Evolutionary conservation across 805 yeast species (phyloP), one percentile per base, ranked within the genome.

Genomic region (Cyberlindnera lachancei): DNA sequence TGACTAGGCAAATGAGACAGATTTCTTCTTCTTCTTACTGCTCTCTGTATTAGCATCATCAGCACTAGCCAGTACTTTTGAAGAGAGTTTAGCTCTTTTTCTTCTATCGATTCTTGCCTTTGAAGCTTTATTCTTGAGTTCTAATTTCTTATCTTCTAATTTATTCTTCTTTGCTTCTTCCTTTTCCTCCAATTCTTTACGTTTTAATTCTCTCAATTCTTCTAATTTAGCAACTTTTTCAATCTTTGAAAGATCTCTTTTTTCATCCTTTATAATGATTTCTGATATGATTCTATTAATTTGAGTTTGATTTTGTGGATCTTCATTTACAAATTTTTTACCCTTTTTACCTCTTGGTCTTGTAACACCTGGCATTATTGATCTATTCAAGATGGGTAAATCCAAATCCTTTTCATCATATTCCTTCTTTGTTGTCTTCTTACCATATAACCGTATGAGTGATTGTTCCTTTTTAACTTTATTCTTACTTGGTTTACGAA

Each of bases 181-280:
- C 52, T 79, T 81, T 53, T 80, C 66, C 54, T 90, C 96, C 42
- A 90, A 73, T 56, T 92, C 97, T 58, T 79, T 69, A 50, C 85
- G 75, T 63, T 82, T 85, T 43, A 86, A 64, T 27, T 86, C 95
- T 51, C 98, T 71, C 37, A 90, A 73, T 46, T 84, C 94, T 57
- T 90, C 96, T 29, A 92, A 66, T 57, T 94, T 78, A 52, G 84
- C 75, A 1, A 95, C 79, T 52, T 84, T 85, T 53, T 90, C 98
- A 35, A 92, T 64, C 58, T 87, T 92, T 45, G 95, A 81, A 50
- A 88, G 95, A 46, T 80, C 78, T 7, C 75, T 71, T 26, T 73
- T 69, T 40, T 90, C 96, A 42, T 77, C 68, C 39, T 79, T 73
- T 52, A 87, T 94, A 47, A 86, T 87, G 34, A 92, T 86, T 20